Base-by-base conservation (phyloP, 208 protist genomes). In the Wallacemonas rigidus region DNA sequence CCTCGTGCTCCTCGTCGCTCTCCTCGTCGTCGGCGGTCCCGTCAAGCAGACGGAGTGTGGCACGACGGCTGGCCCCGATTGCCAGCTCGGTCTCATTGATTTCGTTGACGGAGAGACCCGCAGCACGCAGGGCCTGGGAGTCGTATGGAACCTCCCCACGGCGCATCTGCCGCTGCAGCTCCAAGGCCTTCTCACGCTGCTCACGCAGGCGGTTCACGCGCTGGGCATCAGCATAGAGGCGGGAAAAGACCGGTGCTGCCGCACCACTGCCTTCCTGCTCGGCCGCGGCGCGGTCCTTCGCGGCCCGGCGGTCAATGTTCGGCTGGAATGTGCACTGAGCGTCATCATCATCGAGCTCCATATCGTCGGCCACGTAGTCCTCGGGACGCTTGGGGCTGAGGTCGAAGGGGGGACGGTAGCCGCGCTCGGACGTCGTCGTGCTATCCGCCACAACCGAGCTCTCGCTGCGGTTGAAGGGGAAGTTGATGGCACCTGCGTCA, bases 171-270 rank as follows among this genome's bases (percentile, higher is more conserved):
- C 75, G 75, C 44, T 77, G 76, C 17, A 73, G 45, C 35, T 81
- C 79, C 5, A 85, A 43, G 15, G 60, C 47, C 2, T 56, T 51
- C 54, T 90, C 79, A 4, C 79, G 78, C 35, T 87, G 72, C 6
- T 67, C 15, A 38, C 79, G 76, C 5, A 85, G 69, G 1, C 63
- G 69, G 56, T 90, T 85, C 53, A 81, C 74, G 17, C 80, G 83
- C 74, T 86, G 75, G 2, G 85, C 85, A 14, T 93, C 79, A 2
- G 74, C 78, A 73, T 93, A 91, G 11, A 93, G 76, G 2, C 88
- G 80, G 0, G 64, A 56, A 67, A 89, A 93, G 9, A 93, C 85
- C 35, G 74, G 70, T 5, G 17, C 57, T 1, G 48, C 44, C 0
- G 50, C 74, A 0, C 35, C 67, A 15, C 58, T 9, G 8, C 35